Percentiles rank a stretch among this genome's conserved stretches.
Conservation (phyloP, 371 early-diverging fungal species). For the Sporodiniella umbellata region DNA sequence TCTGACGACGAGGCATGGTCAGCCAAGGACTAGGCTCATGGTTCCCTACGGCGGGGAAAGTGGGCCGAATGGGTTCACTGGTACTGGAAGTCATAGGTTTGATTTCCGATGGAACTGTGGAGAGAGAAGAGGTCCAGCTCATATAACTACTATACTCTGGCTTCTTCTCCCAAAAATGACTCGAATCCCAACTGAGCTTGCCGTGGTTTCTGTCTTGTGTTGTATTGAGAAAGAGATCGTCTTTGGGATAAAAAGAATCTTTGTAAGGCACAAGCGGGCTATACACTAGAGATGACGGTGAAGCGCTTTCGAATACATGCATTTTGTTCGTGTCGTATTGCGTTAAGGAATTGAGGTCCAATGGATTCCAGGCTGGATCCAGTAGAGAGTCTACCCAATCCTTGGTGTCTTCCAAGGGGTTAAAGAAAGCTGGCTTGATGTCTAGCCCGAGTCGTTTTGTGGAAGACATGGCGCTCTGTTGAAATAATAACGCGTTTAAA, state of each 20-base stretch:
- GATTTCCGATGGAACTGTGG: background rate
- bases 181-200: background rate
- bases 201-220: background rate
- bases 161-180: background rate
- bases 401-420: too few species aligned
- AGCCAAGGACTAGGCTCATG: background rate
- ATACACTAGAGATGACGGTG: too few species aligned
- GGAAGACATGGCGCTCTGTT: background rate
- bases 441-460: background rate
- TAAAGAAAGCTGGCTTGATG: too few species aligned
- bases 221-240: background rate
- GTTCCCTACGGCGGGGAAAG: background rate
- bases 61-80: slow-evolving; percentile 1
- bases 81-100: slow-evolving; percentile 1
- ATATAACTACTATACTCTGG: background rate
- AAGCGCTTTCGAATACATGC: too few species aligned
- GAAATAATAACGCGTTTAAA: too few species aligned
- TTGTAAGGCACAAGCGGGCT: background rate
- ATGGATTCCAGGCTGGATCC: background rate
- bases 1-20: slow-evolving; percentile 50
- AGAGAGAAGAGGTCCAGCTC: background rate
- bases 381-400: background rate
- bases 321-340: too few species aligned
- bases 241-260: background rate
- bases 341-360: background rate